These are phyloP conservation scores for Colletotrichum salicis DNA, from an alignment of 2,329 filamentous ascomycete species.

Conservation along the genomic window DNA sequence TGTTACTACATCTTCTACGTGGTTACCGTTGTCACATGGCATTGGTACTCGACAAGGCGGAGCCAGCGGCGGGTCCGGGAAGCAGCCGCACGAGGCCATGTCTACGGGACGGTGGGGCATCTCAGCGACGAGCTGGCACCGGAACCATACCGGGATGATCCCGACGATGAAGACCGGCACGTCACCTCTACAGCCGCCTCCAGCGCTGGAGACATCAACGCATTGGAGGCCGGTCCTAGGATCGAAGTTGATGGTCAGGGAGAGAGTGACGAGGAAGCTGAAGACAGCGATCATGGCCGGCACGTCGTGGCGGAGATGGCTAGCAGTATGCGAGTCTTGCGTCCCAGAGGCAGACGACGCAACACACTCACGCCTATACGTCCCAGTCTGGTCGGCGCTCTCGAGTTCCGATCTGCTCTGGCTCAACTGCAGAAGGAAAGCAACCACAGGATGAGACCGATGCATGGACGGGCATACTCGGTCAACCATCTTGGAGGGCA, in stretches of 20 bases:
- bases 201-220: constrained; percentile 50
- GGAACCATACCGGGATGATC: constrained; percentile 73
- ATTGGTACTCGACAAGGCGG: constrained; percentile 80
- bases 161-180: constrained; percentile 52
- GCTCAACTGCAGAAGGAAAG: constrained; percentile 86
- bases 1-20: constrained; percentile 93
- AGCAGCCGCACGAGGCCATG: constrained; percentile 78
- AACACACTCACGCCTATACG: constrained; percentile 87
- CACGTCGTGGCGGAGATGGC: constrained; percentile 84
- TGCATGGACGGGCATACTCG: constrained; percentile 70
- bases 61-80: constrained; percentile 72
- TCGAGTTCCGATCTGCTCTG: constrained; percentile 92
- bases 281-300: constrained; percentile 66
- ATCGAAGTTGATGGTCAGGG: constrained; percentile 58
- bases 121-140: constrained; percentile 63
- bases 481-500: constrained; percentile 38
- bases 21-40: constrained; percentile 86
- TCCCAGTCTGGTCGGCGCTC: constrained; percentile 89
- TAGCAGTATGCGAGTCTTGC: constrained; percentile 90
- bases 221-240: constrained; percentile 56
- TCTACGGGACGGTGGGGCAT: constrained; percentile 66
- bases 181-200: constrained; percentile 33
- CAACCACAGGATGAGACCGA: constrained; percentile 76
- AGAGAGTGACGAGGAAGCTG: constrained; percentile 54
- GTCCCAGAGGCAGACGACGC: constrained; percentile 72